phyloP scores from a whole-genome alignment of 805 yeast genomes.

The Suhomyces sp. region DNA sequence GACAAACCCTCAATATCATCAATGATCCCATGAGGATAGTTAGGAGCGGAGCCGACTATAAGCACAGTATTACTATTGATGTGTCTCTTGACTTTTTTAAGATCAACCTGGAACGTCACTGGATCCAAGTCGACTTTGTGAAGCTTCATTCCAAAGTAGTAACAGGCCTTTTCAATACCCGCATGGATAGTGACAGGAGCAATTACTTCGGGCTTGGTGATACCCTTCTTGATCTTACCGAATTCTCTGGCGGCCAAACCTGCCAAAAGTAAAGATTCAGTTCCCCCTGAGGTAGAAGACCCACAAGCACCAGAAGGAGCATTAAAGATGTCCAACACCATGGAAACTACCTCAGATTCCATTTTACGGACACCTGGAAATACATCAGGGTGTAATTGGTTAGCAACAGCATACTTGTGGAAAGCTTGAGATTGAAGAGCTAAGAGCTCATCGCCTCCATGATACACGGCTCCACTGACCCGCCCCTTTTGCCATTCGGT shows the following conservation, averaged over 20 bases:
- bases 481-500: constrained; percentile 82
- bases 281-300: constrained; percentile 90
- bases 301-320: constrained; percentile 68
- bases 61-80: constrained; percentile 80
- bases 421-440: constrained; percentile 76
- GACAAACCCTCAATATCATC: constrained; percentile 82
- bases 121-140: constrained; percentile 79
- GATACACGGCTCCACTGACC: constrained; percentile 95
- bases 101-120: constrained; percentile 63
- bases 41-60: constrained; percentile 92
- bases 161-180: constrained; percentile 90
- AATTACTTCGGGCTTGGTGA: constrained; percentile 75
- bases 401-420: constrained; percentile 76
- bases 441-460: constrained; percentile 82
- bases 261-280: constrained; percentile 85
- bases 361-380: constrained; percentile 95
- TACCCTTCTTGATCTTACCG: constrained; percentile 57
- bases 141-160: constrained; percentile 82
- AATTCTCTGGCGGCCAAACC: constrained; percentile 85
- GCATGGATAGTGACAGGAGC: constrained; percentile 93
- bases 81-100: constrained; percentile 57
- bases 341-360: constrained; percentile 93
- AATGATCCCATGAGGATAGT: constrained; percentile 93
- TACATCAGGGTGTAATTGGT: constrained; percentile 95
- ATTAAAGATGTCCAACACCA: constrained; percentile 79